These are phyloP conservation scores for Sodiomyces alkalinus DNA, from an alignment of 2,329 filamentous ascomycete genomes.

Conservation along the genomic window DNA sequence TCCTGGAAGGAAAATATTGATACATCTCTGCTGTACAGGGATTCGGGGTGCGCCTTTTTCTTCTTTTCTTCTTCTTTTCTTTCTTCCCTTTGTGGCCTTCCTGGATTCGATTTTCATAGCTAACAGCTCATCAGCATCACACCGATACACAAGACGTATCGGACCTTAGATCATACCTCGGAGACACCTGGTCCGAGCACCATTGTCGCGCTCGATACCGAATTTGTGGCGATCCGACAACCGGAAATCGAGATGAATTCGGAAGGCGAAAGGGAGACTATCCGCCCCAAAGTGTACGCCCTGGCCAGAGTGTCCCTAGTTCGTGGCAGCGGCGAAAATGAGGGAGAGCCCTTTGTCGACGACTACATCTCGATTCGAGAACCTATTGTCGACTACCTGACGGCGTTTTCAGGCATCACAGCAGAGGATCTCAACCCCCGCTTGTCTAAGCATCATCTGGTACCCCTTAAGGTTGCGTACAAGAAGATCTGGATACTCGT, in stretches of 20 bases:
- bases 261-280: conserved; percentile 81
- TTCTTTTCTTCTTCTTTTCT: not conserved
- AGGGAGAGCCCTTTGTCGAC: conserved; percentile 84
- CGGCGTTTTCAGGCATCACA: conserved; percentile 83
- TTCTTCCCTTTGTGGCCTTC: not conserved
- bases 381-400: conserved; percentile 87
- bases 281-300: conserved; percentile 78
- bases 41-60: conserved; percentile 31
- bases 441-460: conserved; percentile 65
- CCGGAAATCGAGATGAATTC: conserved; percentile 95
- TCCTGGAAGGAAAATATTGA: conserved; percentile 78
- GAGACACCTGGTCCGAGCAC: conserved; percentile 59
- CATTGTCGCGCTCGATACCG: conserved; percentile 82
- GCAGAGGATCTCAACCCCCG: conserved; percentile 70
- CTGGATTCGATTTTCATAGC: conserved; percentile 1
- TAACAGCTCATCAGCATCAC: conserved; percentile 21
- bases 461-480: conserved; percentile 82
- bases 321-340: conserved; percentile 60
- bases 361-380: conserved; percentile 92
- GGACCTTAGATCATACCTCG: conserved; percentile 34
- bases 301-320: conserved; percentile 88
- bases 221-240: conserved; percentile 86
- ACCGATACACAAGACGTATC: conserved; percentile 39
- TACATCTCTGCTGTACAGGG: conserved; percentile 68
- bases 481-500: conserved; percentile 96